Evolutionary conservation across 2,329 filamentous ascomycete genomes (phyloP).

Genomic region (Stylonectria norvegica): DNA sequence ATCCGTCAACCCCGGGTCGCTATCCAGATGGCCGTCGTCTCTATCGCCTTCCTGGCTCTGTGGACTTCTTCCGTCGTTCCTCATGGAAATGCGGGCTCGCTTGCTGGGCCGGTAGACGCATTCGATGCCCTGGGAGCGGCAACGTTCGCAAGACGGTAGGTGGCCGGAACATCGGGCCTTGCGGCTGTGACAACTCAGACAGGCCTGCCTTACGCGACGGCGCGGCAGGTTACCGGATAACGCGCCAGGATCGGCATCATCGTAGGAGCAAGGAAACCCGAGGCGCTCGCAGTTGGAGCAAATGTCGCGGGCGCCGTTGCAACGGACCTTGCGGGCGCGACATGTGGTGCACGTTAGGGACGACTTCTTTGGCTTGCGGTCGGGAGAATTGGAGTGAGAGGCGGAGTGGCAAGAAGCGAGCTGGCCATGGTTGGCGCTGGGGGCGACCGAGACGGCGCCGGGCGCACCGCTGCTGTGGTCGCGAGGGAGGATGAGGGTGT

Average conservation of each 20-base stretch:
- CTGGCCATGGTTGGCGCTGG: constrained; percentile 9
- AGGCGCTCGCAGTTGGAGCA: constrained; percentile 59
- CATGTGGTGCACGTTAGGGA: constrained; percentile 53
- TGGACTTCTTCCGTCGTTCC: constrained; percentile 29
- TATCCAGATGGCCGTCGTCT: constrained; percentile 34
- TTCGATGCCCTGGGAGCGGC: constrained; percentile 50
- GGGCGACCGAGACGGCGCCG: constrained; percentile 10
- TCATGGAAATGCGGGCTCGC: constrained; percentile 31
- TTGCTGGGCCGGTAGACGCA: constrained; percentile 54
- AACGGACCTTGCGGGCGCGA: constrained; percentile 56
- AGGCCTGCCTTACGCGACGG: constrained; percentile 54
- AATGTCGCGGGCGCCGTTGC: constrained; percentile 50
- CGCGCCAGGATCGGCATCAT: constrained; percentile 42
- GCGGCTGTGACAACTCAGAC: constrained; percentile 55
- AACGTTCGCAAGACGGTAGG: constrained; percentile 50
- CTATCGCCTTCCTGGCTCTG: constrained; percentile 35
- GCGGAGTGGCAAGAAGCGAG: constrained; percentile 19
- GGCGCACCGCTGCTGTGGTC: constrained; percentile 21
- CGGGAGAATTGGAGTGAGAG: constrained; percentile 28
- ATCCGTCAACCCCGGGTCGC: constrained; percentile 35
- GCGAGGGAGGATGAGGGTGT: constrained; percentile 23
- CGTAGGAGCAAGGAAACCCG: constrained; percentile 56
- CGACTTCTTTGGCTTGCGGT: constrained; percentile 39
- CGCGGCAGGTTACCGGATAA: constrained; percentile 47
- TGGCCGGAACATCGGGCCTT: constrained; percentile 59